phyloP scores from a whole-genome alignment of 73 alveolate genomes.

The Uronychia binucleata region DNA sequence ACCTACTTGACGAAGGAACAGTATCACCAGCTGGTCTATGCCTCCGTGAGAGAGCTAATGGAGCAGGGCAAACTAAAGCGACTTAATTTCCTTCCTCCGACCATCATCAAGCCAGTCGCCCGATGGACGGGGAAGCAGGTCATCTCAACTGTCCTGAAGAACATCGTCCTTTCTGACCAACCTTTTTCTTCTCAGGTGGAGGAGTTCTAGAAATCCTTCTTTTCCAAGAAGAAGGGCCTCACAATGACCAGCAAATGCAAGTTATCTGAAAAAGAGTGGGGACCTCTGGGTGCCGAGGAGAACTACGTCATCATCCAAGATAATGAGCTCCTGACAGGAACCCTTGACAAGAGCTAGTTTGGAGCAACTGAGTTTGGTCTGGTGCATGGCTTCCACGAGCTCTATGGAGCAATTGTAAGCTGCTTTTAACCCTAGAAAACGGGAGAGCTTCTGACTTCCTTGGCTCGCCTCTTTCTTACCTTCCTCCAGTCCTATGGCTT shows the following conservation, averaged over 20 bases:
- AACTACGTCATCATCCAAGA: conserved; percentile 87
- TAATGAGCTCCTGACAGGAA: conserved; percentile 92
- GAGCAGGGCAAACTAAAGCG: conserved; percentile 72
- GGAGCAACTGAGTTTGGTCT: conserved; percentile 97
- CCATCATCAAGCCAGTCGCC: conserved; percentile 90
- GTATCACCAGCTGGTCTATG: conserved; percentile 90
- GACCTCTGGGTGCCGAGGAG: conserved; percentile 75
- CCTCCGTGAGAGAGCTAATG: conserved; percentile 82
- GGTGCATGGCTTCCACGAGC: conserved; percentile 96
- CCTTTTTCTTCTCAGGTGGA: conserved; percentile 34
- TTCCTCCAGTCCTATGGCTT: conserved; percentile 93
- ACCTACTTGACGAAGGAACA: conserved; percentile 89
- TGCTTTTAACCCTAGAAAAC: conserved; percentile 55
- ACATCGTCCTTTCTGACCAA: conserved; percentile 77
- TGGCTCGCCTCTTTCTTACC: conserved; percentile 91
- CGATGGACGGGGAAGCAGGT: conserved; percentile 97
- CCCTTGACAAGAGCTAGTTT: conserved; percentile 92
- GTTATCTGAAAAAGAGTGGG: conserved; percentile 85
- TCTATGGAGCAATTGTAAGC: conserved; percentile 82
- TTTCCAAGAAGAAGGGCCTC: conserved; percentile 55
- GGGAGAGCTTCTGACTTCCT: conserved; percentile 93
- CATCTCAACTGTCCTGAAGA: conserved; percentile 82
- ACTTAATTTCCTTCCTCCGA: conserved; percentile 87
- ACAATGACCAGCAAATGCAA: conserved; percentile 87
- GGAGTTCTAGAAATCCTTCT: conserved; percentile 50